These are phyloP conservation scores for Trichoderma harzianum DNA, from an alignment of 2,329 filamentous ascomycete genomes.

Conservation along the genomic window DNA sequence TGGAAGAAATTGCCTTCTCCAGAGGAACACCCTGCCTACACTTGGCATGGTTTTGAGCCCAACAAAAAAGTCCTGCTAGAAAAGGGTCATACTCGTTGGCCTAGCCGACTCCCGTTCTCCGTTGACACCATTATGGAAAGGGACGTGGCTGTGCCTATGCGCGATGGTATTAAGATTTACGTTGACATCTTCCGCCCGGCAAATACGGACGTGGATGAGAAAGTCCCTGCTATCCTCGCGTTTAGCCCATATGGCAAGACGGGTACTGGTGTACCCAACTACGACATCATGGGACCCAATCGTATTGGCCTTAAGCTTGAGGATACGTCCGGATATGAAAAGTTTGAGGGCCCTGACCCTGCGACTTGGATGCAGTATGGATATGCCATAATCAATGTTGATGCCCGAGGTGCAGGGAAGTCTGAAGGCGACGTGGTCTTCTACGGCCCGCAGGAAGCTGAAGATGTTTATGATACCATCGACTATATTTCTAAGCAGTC, in stretches of 20 bases:
- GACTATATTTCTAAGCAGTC: conserved; percentile 24
- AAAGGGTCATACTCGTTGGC: background rate
- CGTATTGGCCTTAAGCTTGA: conserved; percentile 35
- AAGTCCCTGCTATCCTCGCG: conserved; percentile 41
- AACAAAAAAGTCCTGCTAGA: background rate
- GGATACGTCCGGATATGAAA: conserved; percentile 25
- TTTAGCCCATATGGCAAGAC: conserved; percentile 47
- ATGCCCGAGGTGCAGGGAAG: conserved; percentile 28
- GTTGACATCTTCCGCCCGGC: conserved; percentile 43
- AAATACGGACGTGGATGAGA: conserved; percentile 24
- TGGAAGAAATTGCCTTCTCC: background rate
- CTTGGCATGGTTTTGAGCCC: background rate
- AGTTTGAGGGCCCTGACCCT: conserved; percentile 31
- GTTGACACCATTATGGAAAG: background rate
- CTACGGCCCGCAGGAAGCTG: conserved; percentile 25
- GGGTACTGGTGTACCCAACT: conserved; percentile 37
- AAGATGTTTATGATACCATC: conserved; percentile 27
- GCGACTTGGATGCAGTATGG: conserved; percentile 29
- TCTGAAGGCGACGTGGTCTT: conserved; percentile 27
- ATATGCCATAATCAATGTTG: conserved; percentile 31
- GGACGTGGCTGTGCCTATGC: background rate
- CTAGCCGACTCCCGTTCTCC: background rate
- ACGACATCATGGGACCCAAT: conserved; percentile 36
- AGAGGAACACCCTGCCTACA: background rate
- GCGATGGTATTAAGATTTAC: conserved; percentile 40